Evolutionary conservation across 2,329 filamentous ascomycete genomes (phyloP).

Genomic region (Sordariomycetes sp.): DNA sequence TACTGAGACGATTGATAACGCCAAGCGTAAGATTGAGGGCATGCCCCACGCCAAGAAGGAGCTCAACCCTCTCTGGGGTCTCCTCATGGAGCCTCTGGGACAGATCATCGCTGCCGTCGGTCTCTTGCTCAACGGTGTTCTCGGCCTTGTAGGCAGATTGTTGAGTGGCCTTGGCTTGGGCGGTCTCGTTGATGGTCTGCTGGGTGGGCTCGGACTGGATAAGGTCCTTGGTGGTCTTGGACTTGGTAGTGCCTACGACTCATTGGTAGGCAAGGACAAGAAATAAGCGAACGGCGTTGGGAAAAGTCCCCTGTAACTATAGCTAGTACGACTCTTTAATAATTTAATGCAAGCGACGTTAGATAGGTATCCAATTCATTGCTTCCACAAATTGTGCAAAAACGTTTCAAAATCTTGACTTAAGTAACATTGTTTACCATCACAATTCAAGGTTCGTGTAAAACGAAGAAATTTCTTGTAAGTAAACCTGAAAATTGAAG

Average conservation of each 20-base stretch:
- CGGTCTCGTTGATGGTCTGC: constrained; percentile 67
- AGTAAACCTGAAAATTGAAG: too few relatives aligned
- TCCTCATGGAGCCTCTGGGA: constrained; percentile 77
- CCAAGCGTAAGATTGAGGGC: constrained; percentile 79
- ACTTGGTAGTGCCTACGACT: constrained; percentile 36
- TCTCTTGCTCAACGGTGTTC: constrained; percentile 69
- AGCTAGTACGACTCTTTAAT: too few relatives aligned
- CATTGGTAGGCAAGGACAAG: constrained; percentile 35
- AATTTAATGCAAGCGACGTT: too few relatives aligned
- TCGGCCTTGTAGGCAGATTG: constrained; percentile 74
- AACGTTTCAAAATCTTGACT: too few relatives aligned
- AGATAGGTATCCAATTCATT: too few relatives aligned
- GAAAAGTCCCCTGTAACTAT: too few relatives aligned
- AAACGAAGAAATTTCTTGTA: too few relatives aligned
- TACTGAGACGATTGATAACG: constrained; percentile 74
- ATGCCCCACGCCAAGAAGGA: constrained; percentile 96
- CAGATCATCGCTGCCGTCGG: constrained; percentile 90
- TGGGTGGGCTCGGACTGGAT: constrained; percentile 68
- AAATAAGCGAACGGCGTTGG: too few relatives aligned
- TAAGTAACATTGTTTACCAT: too few relatives aligned
- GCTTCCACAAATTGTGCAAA: too few relatives aligned
- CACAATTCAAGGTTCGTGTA: too few relatives aligned
- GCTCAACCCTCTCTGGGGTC: constrained; percentile 80
- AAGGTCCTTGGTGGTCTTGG: constrained; percentile 69
- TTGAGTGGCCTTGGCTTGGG: constrained; percentile 76